Conservation (phyloP, 495 filamentous ascomycete species). For the Bathelium albidoporum region DNA sequence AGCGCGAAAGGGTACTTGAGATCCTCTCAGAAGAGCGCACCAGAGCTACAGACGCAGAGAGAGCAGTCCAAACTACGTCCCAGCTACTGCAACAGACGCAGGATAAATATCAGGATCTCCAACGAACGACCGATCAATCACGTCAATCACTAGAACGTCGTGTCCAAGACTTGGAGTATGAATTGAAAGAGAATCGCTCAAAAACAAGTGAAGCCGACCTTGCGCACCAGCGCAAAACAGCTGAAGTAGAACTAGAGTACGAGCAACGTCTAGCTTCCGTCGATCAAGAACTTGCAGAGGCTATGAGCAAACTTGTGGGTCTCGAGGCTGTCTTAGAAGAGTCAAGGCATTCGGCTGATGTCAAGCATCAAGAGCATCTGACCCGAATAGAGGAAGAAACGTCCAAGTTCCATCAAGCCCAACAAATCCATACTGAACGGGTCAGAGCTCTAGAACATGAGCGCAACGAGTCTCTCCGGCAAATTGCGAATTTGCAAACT, state of each 20-base stretch:
- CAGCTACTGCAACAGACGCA: background rate
- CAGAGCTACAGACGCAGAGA: constrained; percentile 7
- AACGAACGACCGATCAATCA: background rate
- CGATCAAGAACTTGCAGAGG: background rate
- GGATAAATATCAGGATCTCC: background rate
- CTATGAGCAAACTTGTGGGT: constrained; percentile 6
- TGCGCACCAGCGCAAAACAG: background rate
- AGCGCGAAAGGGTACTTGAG: background rate
- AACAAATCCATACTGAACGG: background rate
- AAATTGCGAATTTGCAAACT: background rate
- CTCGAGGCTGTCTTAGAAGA: background rate
- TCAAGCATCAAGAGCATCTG: constrained; percentile 1
- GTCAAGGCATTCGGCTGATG: background rate
- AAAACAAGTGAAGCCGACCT: background rate
- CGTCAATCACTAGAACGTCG: background rate
- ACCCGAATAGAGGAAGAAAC: background rate
- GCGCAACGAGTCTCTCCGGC: background rate
- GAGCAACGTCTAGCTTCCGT: background rate
- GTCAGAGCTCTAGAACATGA: background rate
- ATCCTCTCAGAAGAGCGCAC: background rate
- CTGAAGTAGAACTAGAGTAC: background rate
- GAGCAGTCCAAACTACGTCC: background rate
- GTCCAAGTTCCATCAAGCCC: background rate
- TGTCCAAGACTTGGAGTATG: background rate
- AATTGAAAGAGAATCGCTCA: background rate